Percentiles rank a stretch among this genome's conserved stretches.
These are phyloP conservation scores for Diaporthe sp. DNA, from an alignment of 2,329 filamentous ascomycete genomes.

Conservation along the genomic window DNA sequence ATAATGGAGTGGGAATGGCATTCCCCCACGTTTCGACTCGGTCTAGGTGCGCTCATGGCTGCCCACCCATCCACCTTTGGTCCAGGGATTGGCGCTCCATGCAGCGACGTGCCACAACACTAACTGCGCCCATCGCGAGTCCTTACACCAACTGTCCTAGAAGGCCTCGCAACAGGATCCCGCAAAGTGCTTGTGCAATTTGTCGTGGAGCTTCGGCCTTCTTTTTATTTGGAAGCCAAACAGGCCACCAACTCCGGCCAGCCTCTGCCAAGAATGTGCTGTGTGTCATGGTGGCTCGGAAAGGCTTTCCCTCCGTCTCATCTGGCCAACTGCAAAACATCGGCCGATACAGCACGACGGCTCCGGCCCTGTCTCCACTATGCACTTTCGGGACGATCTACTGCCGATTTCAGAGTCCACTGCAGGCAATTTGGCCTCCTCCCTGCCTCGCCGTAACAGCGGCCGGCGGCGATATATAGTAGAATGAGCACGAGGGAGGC, in stretches of 20 bases:
- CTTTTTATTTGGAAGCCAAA: conserved; percentile 22
- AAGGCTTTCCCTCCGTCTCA: conserved; percentile 30
- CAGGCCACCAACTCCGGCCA: not conserved
- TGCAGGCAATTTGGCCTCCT: not conserved
- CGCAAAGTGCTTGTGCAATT: not conserved
- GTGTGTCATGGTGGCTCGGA: conserved; percentile 28
- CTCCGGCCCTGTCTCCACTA: conserved; percentile 24
- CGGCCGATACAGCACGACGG: conserved; percentile 28
- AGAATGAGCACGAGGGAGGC: conserved; percentile 9
- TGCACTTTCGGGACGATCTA: conserved; percentile 32
- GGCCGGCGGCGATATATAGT: conserved; percentile 14
- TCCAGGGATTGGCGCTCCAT: conserved; percentile 25
- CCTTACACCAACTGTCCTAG: not conserved
- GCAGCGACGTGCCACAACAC: not conserved
- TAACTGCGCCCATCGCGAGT: not conserved
- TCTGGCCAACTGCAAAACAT: conserved; percentile 31
- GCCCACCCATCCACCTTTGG: not conserved
- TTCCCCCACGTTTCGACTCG: not conserved
- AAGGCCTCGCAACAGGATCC: not conserved
- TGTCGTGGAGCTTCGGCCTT: not conserved
- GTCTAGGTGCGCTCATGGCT: not conserved
- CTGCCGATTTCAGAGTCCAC: conserved; percentile 19
- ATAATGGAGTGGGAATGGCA: not conserved
- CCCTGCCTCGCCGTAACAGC: not conserved
- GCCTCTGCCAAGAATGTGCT: conserved; percentile 11